Percentiles rank a stretch among this genome's conserved stretches.
These are phyloP conservation scores for Pyrenochaeta sp. DNA, from an alignment of 2,329 filamentous ascomycete genomes.

Conservation along the genomic window DNA sequence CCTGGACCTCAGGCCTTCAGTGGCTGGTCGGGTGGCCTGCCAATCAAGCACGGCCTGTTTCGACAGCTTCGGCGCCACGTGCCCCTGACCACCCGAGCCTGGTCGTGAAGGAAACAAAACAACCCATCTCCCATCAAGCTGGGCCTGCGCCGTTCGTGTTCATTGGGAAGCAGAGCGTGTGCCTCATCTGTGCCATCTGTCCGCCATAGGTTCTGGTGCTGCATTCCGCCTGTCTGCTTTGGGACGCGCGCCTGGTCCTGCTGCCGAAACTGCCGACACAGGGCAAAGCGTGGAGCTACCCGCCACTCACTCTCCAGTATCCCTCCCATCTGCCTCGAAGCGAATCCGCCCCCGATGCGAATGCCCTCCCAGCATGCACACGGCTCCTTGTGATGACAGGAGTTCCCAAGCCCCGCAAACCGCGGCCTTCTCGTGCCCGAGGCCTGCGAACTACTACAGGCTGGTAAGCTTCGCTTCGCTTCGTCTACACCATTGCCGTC, in stretches of 20 bases:
- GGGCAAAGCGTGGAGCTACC: conserved; percentile 3
- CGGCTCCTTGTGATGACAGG: conserved; percentile 34
- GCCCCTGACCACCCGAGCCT: no score
- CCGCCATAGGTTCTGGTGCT: no score
- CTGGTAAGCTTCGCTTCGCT: conserved; percentile 42
- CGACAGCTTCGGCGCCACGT: no score
- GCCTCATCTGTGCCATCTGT: no score
- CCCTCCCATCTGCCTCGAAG: conserved; percentile 19
- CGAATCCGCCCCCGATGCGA: conserved; percentile 37
- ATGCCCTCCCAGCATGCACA: conserved; percentile 32
- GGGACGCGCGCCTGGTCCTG: no score
- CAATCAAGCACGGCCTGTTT: no score
- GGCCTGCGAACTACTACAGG: conserved; percentile 56
- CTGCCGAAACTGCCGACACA: conserved; percentile 11
- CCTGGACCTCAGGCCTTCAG: no score
- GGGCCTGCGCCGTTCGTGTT: no score
- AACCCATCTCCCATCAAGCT: no score
- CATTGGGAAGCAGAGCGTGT: no score
- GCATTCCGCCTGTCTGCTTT: neutral
- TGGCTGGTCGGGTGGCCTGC: no score
- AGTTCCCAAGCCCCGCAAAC: conserved; percentile 42
- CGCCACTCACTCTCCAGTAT: conserved; percentile 9
- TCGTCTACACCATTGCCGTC: neutral
- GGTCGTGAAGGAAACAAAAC: no score
- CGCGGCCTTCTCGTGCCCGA: conserved; percentile 52